Evolutionary conservation across 805 yeast species (phyloP).

Genomic region (Pichia heedii): DNA sequence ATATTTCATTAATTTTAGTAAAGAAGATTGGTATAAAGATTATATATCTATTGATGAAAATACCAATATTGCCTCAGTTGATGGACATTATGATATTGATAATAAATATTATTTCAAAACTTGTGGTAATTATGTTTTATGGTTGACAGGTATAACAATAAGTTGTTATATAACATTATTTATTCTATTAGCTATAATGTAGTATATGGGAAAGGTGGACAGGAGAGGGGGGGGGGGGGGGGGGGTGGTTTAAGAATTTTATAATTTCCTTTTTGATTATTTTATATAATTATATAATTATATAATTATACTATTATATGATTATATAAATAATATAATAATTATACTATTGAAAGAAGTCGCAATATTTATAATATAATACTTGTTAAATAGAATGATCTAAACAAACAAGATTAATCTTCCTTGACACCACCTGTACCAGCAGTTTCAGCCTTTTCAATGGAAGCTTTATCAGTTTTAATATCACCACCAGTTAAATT

Average conservation of each 20-base stretch:
- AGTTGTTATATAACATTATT: conserved; percentile 43
- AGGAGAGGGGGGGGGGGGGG: too few species aligned
- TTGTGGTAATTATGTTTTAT: conserved; percentile 51
- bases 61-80: background rate
- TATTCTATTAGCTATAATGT: conserved; percentile 39
- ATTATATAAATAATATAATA: too few species aligned
- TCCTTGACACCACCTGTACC: conserved; percentile 87
- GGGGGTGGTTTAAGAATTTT: too few species aligned
- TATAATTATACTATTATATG: too few species aligned
- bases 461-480: conserved; percentile 80
- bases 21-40: conserved; percentile 16
- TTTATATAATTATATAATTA: too few species aligned
- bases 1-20: conserved; percentile 22
- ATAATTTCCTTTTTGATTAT: too few species aligned
- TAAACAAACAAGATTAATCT: too few species aligned
- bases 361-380: too few species aligned
- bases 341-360: too few species aligned
- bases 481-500: conserved; percentile 35
- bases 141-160: conserved; percentile 41
- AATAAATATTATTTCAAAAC: conserved; percentile 39
- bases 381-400: too few species aligned
- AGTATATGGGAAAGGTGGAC: conserved; percentile 5
- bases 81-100: conserved; percentile 9
- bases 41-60: conserved; percentile 7
- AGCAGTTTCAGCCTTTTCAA: conserved; percentile 73